phyloP scores from a whole-genome alignment of 768 basidiomycete genomes.

The Suillus hirtellus region DNA sequence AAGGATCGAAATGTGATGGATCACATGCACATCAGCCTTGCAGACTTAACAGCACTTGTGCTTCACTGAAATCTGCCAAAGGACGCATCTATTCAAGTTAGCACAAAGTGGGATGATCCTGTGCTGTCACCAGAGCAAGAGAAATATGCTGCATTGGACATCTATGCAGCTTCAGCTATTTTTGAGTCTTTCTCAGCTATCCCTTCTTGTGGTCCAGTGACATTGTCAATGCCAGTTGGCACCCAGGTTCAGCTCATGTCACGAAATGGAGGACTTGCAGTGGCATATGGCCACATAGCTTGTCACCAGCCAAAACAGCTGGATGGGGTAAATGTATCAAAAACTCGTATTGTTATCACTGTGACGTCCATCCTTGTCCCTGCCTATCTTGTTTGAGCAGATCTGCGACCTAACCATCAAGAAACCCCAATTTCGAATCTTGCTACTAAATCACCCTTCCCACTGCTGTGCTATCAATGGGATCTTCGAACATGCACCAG shows the following conservation, averaged over 20 bases:
- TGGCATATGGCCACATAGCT: constrained; percentile 9
- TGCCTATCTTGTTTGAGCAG: constrained; percentile 7
- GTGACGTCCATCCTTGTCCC: constrained; percentile 9
- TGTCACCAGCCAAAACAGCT: not conserved
- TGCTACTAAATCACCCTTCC: not conserved
- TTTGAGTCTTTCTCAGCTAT: constrained; percentile 17
- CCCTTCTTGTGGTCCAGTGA: constrained; percentile 9
- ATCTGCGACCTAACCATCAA: not conserved
- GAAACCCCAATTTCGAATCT: not conserved
- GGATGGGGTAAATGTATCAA: constrained; percentile 11
- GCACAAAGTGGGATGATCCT: constrained; percentile 22
- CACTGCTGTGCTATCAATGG: not conserved
- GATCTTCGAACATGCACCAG: not conserved
- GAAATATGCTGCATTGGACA: constrained; percentile 25
- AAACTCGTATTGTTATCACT: not conserved
- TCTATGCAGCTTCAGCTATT: constrained; percentile 17
- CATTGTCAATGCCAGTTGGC: not conserved
- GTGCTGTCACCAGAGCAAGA: constrained; percentile 19
- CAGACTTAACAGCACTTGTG: constrained; percentile 31
- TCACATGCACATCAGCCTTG: constrained; percentile 25
- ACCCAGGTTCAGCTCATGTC: constrained; percentile 11
- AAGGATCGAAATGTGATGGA: constrained; percentile 25
- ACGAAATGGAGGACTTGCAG: not conserved
- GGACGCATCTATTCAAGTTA: constrained; percentile 20
- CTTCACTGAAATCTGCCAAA: constrained; percentile 24